phyloP scores from a whole-genome alignment of 2,329 filamentous ascomycete genomes.

The Verticillium isaacii region DNA sequence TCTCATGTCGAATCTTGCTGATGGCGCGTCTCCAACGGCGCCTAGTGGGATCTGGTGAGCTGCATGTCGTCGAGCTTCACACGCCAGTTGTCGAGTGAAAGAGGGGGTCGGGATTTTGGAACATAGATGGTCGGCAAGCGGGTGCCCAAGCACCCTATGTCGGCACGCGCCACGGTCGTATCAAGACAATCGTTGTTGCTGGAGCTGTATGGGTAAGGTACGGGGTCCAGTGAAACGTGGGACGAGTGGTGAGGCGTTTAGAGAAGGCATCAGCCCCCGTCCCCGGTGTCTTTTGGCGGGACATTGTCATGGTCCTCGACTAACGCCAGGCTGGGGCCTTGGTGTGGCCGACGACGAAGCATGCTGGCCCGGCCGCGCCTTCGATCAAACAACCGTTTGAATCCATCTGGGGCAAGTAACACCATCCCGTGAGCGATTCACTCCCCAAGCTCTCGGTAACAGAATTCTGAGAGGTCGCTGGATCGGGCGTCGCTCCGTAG shows the following conservation, averaged over 20 bases:
- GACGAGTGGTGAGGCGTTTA: not conserved
- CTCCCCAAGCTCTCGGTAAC: not conserved
- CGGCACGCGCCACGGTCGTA: not conserved
- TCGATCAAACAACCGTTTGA: not conserved
- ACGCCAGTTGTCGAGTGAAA: not conserved
- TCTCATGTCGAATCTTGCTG: not conserved
- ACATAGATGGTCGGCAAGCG: not conserved
- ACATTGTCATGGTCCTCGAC: not conserved
- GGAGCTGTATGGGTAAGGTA: constrained; percentile 3
- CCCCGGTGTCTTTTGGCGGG: not conserved
- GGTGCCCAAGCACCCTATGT: not conserved
- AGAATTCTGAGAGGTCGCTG: not conserved
- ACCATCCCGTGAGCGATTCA: not conserved
- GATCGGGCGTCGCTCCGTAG: not conserved
- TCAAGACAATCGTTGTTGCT: not conserved
- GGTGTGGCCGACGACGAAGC: not conserved
- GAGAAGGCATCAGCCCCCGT: not conserved
- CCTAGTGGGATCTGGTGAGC: not conserved
- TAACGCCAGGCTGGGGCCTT: not conserved
- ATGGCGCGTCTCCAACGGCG: not conserved
- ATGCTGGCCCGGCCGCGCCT: not conserved
- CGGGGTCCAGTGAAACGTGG: constrained; percentile 1
- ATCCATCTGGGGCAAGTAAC: not conserved
- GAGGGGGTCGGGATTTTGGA: not conserved
- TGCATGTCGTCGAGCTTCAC: not conserved